These are phyloP conservation scores for Fragaria nilgerrensis DNA, from an alignment of 306 rosid genomes.

Conservation along the genomic window DNA sequence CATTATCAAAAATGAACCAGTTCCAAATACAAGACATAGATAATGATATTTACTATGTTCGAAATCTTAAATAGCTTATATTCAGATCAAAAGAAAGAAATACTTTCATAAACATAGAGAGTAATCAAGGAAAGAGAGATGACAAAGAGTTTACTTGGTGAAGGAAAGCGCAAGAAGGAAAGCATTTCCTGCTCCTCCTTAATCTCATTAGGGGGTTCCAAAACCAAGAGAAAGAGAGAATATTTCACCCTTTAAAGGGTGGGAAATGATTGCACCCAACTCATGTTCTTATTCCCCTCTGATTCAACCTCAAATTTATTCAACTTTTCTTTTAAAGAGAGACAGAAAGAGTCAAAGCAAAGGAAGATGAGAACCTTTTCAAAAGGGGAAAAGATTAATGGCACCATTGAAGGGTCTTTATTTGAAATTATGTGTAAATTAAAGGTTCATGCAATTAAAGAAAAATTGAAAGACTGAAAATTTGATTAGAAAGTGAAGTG, in stretches of 20 bases:
- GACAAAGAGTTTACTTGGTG: constrained; percentile 51
- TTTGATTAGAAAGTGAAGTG: constrained; percentile 26
- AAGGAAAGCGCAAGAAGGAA: constrained; percentile 84
- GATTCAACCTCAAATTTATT: constrained; percentile 54
- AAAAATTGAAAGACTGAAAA: constrained; percentile 36
- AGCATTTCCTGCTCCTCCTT: constrained; percentile 72
- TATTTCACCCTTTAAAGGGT: constrained; percentile 40
- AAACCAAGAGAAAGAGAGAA: constrained; percentile 30
- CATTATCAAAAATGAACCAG: background rate
- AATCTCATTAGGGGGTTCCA: constrained; percentile 67
- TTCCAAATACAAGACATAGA: background rate
- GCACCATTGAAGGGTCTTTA: constrained; percentile 42
- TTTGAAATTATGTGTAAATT: constrained; percentile 28
- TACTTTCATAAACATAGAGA: constrained; percentile 8
- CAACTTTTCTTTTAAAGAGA: constrained; percentile 23
- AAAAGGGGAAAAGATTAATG: constrained; percentile 8
- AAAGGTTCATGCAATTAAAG: constrained; percentile 34
- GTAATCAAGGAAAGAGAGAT: constrained; percentile 3
- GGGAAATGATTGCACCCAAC: constrained; percentile 59
- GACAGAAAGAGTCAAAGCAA: constrained; percentile 9
- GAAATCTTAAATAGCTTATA: background rate
- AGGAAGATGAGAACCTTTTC: constrained; percentile 23
- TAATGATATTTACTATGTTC: background rate
- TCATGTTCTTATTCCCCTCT: constrained; percentile 43
- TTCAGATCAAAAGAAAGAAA: background rate